phyloP scores from a whole-genome alignment of 495 filamentous ascomycete species.

The Astrothelium macrocarpum region DNA sequence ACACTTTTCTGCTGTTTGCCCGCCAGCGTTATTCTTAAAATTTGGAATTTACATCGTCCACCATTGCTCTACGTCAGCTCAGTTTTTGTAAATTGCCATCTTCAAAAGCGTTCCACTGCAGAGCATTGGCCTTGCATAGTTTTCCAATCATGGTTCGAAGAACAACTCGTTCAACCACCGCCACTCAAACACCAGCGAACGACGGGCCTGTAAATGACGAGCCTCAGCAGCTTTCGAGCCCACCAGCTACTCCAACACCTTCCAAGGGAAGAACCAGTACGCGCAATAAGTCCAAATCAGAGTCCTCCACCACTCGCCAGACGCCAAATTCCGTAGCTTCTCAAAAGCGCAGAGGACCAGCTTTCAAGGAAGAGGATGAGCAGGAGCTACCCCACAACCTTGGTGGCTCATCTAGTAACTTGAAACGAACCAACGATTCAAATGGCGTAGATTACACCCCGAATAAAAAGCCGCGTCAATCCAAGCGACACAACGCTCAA shows the following conservation, averaged over 20 bases:
- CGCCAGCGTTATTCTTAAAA: background rate
- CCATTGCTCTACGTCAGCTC: background rate
- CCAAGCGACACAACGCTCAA: background rate
- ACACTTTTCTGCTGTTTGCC: too few relatives aligned
- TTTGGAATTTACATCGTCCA: background rate
- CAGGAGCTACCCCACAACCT: constrained; percentile 32
- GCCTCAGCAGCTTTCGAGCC: constrained; percentile 29
- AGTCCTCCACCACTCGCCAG: background rate
- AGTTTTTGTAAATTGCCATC: background rate
- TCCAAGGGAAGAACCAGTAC: constrained; percentile 9
- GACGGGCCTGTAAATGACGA: constrained; percentile 1
- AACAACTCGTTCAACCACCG: constrained; percentile 18
- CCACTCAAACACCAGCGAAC: constrained; percentile 8
- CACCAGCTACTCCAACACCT: constrained; percentile 22
- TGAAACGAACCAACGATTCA: constrained; percentile 7
- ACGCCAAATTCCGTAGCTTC: constrained; percentile 15
- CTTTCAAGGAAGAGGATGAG: constrained; percentile 19
- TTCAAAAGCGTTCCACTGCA: background rate
- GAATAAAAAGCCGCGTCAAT: constrained; percentile 13
- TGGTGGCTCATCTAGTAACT: constrained; percentile 14
- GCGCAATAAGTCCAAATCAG: background rate
- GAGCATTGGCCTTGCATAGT: background rate
- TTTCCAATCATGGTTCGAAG: constrained; percentile 15
- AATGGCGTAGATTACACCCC: constrained; percentile 9
- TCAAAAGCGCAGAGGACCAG: constrained; percentile 24